Conservation (phyloP, 345 rosid species). For the Hevea brasiliensis region DNA sequence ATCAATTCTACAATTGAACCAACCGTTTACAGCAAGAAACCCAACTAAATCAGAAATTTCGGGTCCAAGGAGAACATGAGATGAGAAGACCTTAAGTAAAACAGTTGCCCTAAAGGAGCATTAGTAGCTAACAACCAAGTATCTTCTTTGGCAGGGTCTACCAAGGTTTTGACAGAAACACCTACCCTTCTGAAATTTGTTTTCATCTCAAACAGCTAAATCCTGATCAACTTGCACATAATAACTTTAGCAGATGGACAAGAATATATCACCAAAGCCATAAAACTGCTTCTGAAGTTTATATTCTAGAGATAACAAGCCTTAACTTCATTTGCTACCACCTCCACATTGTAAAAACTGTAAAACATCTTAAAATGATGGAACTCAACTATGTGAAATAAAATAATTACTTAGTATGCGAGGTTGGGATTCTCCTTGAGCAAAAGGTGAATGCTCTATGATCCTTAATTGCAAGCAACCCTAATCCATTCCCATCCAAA, state of each 20-base stretch:
- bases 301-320: not conserved
- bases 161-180: conserved; percentile 21
- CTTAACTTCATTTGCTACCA: not conserved
- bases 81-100: not conserved
- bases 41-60: not conserved
- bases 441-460: not conserved
- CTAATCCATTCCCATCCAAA: too few relatives aligned
- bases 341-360: not conserved
- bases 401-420: too few relatives aligned
- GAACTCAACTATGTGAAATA: not conserved
- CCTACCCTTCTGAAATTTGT: conserved; percentile 12
- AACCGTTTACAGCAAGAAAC: conserved; percentile 4
- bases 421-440: not conserved
- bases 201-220: conserved; percentile 29
- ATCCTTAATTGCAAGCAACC: not conserved
- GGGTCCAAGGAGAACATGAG: not conserved
- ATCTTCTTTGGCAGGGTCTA: conserved; percentile 27
- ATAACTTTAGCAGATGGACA: conserved; percentile 23
- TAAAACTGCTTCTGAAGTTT: not conserved
- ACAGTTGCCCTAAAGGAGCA: not conserved
- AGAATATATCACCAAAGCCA: not conserved
- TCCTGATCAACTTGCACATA: conserved; percentile 37
- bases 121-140: conserved; percentile 16
- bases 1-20: not conserved
- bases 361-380: not conserved